Percentiles rank a stretch among this genome's conserved stretches.
Evolutionary conservation across 2,329 filamentous ascomycete species (phyloP).

Genomic region (Epichloe gansuensis): DNA sequence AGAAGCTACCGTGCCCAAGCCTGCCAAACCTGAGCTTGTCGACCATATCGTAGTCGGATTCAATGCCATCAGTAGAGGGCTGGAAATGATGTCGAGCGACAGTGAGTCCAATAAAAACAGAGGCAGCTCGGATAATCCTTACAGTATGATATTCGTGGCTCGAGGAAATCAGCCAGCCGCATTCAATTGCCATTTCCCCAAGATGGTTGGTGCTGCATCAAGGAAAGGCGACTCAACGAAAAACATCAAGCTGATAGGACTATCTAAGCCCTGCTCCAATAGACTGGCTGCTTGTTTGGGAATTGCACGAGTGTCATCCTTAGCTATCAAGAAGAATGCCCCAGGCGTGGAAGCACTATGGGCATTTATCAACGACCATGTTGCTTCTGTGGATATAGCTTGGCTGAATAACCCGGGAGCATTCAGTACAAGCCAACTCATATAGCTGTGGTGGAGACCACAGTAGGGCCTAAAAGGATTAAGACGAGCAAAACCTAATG

Average conservation of each 20-base stretch:
- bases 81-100: constrained; percentile 33
- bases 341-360: constrained; percentile 45
- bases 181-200: constrained; percentile 48
- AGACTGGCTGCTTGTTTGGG: constrained; percentile 44
- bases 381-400: constrained; percentile 37
- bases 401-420: constrained; percentile 33
- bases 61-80: constrained; percentile 46
- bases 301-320: constrained; percentile 51
- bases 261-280: constrained; percentile 48
- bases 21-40: constrained; percentile 37
- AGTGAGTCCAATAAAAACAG: neutral
- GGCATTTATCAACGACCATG: constrained; percentile 40
- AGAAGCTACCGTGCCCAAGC: constrained; percentile 3
- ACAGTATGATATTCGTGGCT: constrained; percentile 45
- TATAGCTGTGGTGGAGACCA: constrained; percentile 24
- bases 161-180: constrained; percentile 44
- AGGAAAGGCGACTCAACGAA: constrained; percentile 23
- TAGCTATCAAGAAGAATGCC: constrained; percentile 45
- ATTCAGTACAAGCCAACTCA: constrained; percentile 20
- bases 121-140: constrained; percentile 15
- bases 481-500: neutral
- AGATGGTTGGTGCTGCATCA: constrained; percentile 40
- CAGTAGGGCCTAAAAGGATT: constrained; percentile 19
- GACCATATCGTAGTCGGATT: constrained; percentile 52
- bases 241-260: constrained; percentile 45